Percentiles rank a stretch among this genome's conserved stretches.
phyloP scores from a whole-genome alignment of 2,329 filamentous ascomycete species.

The Leptoxyphium fumago region DNA sequence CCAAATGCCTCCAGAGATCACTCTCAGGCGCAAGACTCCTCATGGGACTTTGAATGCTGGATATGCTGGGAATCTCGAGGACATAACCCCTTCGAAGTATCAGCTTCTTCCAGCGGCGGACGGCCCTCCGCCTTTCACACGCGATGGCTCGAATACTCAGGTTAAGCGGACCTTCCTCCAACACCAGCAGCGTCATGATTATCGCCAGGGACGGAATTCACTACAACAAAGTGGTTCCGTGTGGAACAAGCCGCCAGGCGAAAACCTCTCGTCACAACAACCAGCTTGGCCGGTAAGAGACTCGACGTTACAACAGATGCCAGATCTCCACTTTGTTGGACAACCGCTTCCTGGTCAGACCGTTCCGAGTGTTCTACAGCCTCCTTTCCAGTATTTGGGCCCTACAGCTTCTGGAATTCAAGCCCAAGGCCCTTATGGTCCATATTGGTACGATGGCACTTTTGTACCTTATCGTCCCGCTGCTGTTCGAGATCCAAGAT shows the following conservation, averaged over 20 bases:
- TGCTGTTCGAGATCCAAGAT: conserved; percentile 39
- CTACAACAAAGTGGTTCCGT: not conserved
- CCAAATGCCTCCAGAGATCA: conserved; percentile 45
- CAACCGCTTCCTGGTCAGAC: conserved; percentile 25
- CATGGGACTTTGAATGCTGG: conserved; percentile 84
- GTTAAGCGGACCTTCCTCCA: conserved; percentile 16
- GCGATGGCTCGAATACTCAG: conserved; percentile 4
- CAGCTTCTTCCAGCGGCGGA: conserved; percentile 54
- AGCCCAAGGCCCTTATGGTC: conserved; percentile 42
- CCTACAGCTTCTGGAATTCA: conserved; percentile 44
- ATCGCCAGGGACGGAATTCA: conserved; percentile 1
- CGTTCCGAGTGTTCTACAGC: conserved; percentile 44
- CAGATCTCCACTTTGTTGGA: conserved; percentile 22
- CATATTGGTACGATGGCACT: conserved; percentile 50
- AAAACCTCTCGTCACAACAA: conserved; percentile 5
- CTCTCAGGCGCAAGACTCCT: conserved; percentile 80
- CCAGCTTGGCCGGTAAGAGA: conserved; percentile 36
- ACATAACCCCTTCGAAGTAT: conserved; percentile 49
- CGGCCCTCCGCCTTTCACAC: conserved; percentile 10
- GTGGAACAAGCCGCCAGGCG: conserved; percentile 1
- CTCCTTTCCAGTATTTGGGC: conserved; percentile 42
- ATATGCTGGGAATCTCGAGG: conserved; percentile 58
- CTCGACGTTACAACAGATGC: conserved; percentile 45
- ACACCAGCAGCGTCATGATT: conserved; percentile 18
- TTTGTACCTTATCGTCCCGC: conserved; percentile 46